phyloP scores from a whole-genome alignment of 2,329 filamentous ascomycete genomes.

The Elsinoe ampelina region DNA sequence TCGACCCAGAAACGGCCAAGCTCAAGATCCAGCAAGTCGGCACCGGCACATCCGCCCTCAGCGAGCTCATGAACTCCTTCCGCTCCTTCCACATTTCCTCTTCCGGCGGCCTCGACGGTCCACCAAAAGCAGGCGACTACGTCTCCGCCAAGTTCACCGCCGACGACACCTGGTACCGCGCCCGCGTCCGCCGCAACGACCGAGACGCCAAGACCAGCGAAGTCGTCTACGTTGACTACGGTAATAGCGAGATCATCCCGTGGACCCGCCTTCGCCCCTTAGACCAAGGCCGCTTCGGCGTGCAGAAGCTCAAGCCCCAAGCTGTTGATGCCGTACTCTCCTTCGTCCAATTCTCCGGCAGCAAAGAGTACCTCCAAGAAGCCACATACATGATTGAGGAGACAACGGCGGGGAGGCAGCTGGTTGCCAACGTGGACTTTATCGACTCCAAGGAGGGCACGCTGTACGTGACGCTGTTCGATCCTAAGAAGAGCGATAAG shows the following conservation, averaged over 20 bases:
- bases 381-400: constrained; percentile 67
- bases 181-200: constrained; percentile 83
- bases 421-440: constrained; percentile 87
- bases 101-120: constrained; percentile 64
- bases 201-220: constrained; percentile 81
- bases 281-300: constrained; percentile 65
- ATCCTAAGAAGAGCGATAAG: constrained; percentile 54
- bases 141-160: constrained; percentile 85
- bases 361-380: constrained; percentile 74
- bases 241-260: constrained; percentile 80
- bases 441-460: constrained; percentile 69
- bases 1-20: constrained; percentile 65
- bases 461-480: constrained; percentile 79
- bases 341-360: constrained; percentile 77
- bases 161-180: constrained; percentile 92
- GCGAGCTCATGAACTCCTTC: constrained; percentile 84
- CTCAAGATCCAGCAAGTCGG: constrained; percentile 90
- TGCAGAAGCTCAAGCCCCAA: constrained; percentile 75
- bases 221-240: constrained; percentile 91
- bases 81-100: constrained; percentile 80
- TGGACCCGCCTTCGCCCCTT: constrained; percentile 81
- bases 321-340: constrained; percentile 79
- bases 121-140: constrained; percentile 83
- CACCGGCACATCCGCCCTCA: constrained; percentile 72
- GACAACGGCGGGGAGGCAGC: constrained; percentile 57